A percentile compares a stretch with the other conserved stretches of the same genome.
Conservation (phyloP, 345 rosid genomes). For the Boechera stricta region DNA sequence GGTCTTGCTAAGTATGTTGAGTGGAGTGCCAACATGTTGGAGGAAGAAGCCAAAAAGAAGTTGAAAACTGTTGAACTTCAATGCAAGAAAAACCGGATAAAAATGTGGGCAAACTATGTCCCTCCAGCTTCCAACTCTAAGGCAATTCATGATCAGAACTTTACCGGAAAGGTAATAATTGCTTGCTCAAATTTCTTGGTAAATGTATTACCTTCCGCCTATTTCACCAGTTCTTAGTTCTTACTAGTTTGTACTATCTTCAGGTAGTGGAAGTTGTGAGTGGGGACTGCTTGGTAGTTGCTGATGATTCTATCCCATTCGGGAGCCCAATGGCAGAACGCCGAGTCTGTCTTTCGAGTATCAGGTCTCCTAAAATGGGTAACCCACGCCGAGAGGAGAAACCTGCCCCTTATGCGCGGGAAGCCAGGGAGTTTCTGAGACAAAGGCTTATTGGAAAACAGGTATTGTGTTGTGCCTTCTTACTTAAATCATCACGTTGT, state of each 20-base stretch:
- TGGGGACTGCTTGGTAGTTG: conserved; percentile 91
- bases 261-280: conserved; percentile 98
- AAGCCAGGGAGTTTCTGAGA: conserved; percentile 87
- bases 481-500: neutral
- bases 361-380: conserved; percentile 88
- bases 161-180: conserved; percentile 77
- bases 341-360: conserved; percentile 90
- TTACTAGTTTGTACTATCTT: conserved; percentile 25
- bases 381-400: conserved; percentile 89
- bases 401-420: conserved; percentile 94
- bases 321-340: conserved; percentile 90
- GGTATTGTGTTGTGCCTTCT: conserved; percentile 46
- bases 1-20: conserved; percentile 96
- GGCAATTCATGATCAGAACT: conserved; percentile 90
- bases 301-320: conserved; percentile 86
- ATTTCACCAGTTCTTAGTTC: conserved; percentile 8
- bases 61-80: conserved; percentile 88
- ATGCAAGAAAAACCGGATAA: conserved; percentile 79
- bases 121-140: conserved; percentile 84
- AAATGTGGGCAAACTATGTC: conserved; percentile 86
- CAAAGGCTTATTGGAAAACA: conserved; percentile 79
- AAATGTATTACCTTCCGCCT: conserved; percentile 9
- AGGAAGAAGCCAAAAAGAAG: conserved; percentile 80
- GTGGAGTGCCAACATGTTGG: conserved; percentile 99
- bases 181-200: neutral